Conservation (phyloP, 345 rosid genomes). For the Streptanthus diversifolius region DNA sequence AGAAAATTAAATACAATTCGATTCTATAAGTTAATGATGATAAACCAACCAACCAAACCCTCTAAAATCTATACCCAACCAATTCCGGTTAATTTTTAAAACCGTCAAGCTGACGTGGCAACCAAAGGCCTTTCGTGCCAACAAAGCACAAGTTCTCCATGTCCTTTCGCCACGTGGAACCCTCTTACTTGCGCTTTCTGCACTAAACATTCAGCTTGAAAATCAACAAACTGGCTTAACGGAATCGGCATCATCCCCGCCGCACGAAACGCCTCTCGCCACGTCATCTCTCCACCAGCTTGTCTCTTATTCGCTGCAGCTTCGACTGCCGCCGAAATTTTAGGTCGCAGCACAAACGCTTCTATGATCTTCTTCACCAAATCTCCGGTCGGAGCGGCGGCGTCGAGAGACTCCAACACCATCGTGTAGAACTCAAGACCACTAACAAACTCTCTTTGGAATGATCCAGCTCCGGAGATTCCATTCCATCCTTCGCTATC, state of each 20-base stretch:
- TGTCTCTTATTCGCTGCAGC: constrained; percentile 36
- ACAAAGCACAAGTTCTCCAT: constrained; percentile 76
- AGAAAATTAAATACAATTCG: neutral
- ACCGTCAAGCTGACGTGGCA: constrained; percentile 86
- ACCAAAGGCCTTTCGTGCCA: constrained; percentile 67
- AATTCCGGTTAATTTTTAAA: constrained; percentile 18
- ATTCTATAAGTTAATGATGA: neutral
- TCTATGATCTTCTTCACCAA: constrained; percentile 62
- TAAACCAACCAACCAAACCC: neutral
- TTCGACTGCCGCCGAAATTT: constrained; percentile 54
- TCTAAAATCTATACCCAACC: neutral
- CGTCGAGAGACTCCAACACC: constrained; percentile 79
- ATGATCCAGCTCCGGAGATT: constrained; percentile 44
- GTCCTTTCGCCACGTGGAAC: constrained; percentile 73
- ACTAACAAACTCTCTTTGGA: constrained; percentile 58
- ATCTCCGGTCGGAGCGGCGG: constrained; percentile 32
- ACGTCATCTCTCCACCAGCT: constrained; percentile 39
- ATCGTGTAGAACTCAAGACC: constrained; percentile 59
- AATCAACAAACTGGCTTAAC: constrained; percentile 75
- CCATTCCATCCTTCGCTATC: constrained; percentile 67
- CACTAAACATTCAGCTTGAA: constrained; percentile 65
- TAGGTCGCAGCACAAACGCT: constrained; percentile 48
- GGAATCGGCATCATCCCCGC: constrained; percentile 68
- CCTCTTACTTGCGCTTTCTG: constrained; percentile 65
- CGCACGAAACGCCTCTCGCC: constrained; percentile 62